Percentiles rank a stretch among this genome's conserved stretches.
phyloP scores from a whole-genome alignment of 2,329 filamentous ascomycete genomes.

The Fusarium albosuccineum region DNA sequence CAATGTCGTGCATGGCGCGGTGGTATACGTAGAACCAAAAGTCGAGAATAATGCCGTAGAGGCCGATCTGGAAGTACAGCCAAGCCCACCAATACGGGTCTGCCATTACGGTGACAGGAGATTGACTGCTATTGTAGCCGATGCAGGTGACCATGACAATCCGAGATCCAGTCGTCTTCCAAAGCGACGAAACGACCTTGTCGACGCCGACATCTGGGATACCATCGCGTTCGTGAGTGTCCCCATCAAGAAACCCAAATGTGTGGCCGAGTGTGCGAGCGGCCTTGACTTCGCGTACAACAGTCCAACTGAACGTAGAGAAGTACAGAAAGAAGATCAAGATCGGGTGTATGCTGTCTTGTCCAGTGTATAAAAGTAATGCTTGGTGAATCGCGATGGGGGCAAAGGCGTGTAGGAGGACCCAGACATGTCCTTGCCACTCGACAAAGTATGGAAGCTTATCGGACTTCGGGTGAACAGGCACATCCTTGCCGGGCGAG shows the following conservation, averaged over 20 bases:
- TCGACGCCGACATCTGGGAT: constrained; percentile 27
- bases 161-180: constrained; percentile 26
- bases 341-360: constrained; percentile 9
- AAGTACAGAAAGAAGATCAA: constrained; percentile 22
- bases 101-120: constrained; percentile 4
- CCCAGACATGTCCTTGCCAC: constrained; percentile 25
- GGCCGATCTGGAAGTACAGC: constrained; percentile 27
- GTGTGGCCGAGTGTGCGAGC: constrained; percentile 16
- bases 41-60: constrained; percentile 31
- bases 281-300: constrained; percentile 14
- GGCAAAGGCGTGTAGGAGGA: constrained; percentile 18
- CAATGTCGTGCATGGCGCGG: constrained; percentile 35
- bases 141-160: constrained; percentile 21
- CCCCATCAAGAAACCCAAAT: constrained; percentile 22
- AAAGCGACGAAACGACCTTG: constrained; percentile 21
- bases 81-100: constrained; percentile 16
- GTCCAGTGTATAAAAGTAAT: constrained; percentile 1
- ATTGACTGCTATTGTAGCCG: constrained; percentile 11
- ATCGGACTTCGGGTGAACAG: constrained; percentile 15
- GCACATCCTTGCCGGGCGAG: constrained; percentile 12
- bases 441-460: constrained; percentile 21
- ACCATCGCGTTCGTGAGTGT: constrained; percentile 26
- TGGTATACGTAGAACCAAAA: constrained; percentile 37
- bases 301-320: constrained; percentile 12
- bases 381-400: constrained; percentile 16